Evolutionary conservation across 768 basidiomycete genomes (phyloP).

Genomic region (Leccinum aurantiacum): DNA sequence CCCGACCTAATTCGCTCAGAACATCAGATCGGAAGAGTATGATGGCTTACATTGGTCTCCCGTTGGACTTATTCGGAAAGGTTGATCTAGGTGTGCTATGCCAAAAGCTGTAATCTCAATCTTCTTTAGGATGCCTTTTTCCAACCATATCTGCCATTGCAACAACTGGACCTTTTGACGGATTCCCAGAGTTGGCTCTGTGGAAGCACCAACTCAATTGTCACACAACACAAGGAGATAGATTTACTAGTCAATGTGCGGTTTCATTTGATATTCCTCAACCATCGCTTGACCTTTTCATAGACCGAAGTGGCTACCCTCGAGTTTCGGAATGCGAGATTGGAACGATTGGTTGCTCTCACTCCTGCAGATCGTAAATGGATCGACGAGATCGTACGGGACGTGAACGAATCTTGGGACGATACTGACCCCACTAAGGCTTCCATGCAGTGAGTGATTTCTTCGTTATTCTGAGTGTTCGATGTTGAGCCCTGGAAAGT

Average conservation of each 20-base stretch:
- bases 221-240: conserved; percentile 89
- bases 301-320: conserved; percentile 85
- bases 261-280: background rate
- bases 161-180: conserved; percentile 87
- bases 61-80: conserved; percentile 90
- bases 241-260: conserved; percentile 86
- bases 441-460: conserved; percentile 61
- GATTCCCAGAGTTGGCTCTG: conserved; percentile 84
- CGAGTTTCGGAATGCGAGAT: conserved; percentile 80
- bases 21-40: conserved; percentile 92
- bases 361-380: conserved; percentile 95
- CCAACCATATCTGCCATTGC: conserved; percentile 94
- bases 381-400: conserved; percentile 92
- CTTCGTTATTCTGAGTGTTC: background rate
- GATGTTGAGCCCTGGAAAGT: conserved; percentile 37
- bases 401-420: conserved; percentile 82
- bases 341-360: conserved; percentile 76
- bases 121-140: conserved; percentile 81
- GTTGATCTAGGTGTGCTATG: conserved; percentile 36
- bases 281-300: background rate
- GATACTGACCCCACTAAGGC: conserved; percentile 57
- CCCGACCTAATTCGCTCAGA: conserved; percentile 72
- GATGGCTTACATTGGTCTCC: conserved; percentile 90
- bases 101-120: background rate
- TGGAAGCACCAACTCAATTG: conserved; percentile 92